These are phyloP conservation scores for Rhizoclosmatium globosum DNA, from an alignment of 192 early-diverging fungal genomes.

Conservation along the genomic window DNA sequence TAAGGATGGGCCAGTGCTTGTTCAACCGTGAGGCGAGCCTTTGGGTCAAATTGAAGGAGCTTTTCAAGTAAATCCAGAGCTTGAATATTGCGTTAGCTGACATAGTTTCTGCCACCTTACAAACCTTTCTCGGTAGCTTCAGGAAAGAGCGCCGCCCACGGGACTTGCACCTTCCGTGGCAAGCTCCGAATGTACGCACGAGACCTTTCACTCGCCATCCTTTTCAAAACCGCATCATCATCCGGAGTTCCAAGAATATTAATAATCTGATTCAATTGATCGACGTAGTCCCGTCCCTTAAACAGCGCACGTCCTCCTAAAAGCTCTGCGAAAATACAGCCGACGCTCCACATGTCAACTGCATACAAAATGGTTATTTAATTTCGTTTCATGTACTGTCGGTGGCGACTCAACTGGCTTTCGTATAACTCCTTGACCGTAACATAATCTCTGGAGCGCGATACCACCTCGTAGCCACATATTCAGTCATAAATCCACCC, in stretches of 20 bases:
- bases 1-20: slow-evolving; percentile 94
- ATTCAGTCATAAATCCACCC: slow-evolving; percentile 49
- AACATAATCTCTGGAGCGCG: slow-evolving; percentile 99
- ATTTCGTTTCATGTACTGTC: not conserved
- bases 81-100: not conserved
- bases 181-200: slow-evolving; percentile 95
- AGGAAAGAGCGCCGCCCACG: slow-evolving; percentile 88
- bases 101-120: not conserved
- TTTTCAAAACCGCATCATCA: slow-evolving; percentile 82
- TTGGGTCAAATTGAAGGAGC: slow-evolving; percentile 92
- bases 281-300: slow-evolving; percentile 98
- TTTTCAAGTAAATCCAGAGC: slow-evolving; percentile 82
- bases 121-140: slow-evolving; percentile 72
- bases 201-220: slow-evolving; percentile 94
- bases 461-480: slow-evolving; percentile 97
- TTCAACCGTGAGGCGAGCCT: slow-evolving; percentile 90
- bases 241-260: slow-evolving; percentile 92
- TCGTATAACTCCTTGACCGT: slow-evolving; percentile 96
- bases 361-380: not conserved
- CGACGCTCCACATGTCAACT: slow-evolving; percentile 97
- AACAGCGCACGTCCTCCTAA: slow-evolving; percentile 92
- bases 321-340: slow-evolving; percentile 99
- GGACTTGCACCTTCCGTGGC: slow-evolving; percentile 87
- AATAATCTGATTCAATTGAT: slow-evolving; percentile 98
- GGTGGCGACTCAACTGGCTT: slow-evolving; percentile 63